Evolutionary conservation across 2,329 filamentous ascomycete species (phyloP).

Genomic region (Trichocomaceae sp.): DNA sequence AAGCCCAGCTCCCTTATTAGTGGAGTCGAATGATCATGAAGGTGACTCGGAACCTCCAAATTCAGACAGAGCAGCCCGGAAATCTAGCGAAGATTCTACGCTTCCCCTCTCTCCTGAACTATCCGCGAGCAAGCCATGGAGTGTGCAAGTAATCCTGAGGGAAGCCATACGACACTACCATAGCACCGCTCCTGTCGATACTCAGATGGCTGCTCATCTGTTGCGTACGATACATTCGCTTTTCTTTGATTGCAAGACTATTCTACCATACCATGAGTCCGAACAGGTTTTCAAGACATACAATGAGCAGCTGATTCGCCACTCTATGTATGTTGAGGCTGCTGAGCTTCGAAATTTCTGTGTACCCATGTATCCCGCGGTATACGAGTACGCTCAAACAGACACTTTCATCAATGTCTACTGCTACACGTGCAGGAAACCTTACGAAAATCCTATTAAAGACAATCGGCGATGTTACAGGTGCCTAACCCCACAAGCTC

Average conservation of each 20-base stretch:
- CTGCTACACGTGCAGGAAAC: constrained; percentile 52
- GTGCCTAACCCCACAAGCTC: constrained; percentile 38
- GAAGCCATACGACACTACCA: constrained; percentile 37
- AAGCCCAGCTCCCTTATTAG: constrained; percentile 31
- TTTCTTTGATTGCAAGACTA: constrained; percentile 31
- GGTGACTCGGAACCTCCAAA: constrained; percentile 11
- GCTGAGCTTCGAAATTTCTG: constrained; percentile 51
- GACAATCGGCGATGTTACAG: constrained; percentile 48
- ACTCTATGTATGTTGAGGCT: constrained; percentile 43
- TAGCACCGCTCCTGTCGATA: constrained; percentile 32
- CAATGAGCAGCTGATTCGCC: constrained; percentile 48
- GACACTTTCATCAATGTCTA: constrained; percentile 50
- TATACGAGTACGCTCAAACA: constrained; percentile 51
- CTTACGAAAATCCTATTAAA: constrained; percentile 46
- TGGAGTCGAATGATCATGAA: constrained; percentile 29
- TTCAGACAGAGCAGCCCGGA: neutral
- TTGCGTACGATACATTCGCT: constrained; percentile 36
- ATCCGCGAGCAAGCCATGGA: constrained; percentile 33
- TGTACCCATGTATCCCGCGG: constrained; percentile 49
- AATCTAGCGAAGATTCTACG: constrained; percentile 17
- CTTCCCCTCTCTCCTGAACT: constrained; percentile 29
- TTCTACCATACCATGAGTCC: constrained; percentile 42
- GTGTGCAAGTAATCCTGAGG: constrained; percentile 31
- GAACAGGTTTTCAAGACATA: constrained; percentile 53
- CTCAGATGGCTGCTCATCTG: constrained; percentile 37